A percentile compares a stretch with the other conserved stretches of the same genome.
Evolutionary conservation across 148 eudicot genomes (phyloP).

Genomic region (Limonium bicolor): DNA sequence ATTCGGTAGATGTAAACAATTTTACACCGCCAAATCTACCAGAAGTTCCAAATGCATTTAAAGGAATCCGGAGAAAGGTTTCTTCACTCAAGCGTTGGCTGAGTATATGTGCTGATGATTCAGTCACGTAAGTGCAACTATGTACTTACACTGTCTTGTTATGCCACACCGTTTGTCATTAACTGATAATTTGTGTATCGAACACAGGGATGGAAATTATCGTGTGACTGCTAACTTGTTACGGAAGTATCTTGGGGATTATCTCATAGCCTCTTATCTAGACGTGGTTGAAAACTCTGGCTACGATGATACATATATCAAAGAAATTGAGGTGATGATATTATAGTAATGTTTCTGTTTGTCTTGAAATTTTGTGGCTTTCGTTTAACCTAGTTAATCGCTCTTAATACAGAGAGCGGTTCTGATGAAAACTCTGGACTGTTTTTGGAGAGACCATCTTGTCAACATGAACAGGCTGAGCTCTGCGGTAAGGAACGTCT

Average conservation of each 20-base stretch:
- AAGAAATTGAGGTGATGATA: conserved; percentile 75
- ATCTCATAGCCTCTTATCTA: conserved; percentile 77
- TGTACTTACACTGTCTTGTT: no score
- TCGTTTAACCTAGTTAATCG: no score
- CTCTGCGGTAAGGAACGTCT: conserved; percentile 93
- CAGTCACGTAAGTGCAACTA: conserved; percentile 33
- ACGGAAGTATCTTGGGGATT: conserved; percentile 91
- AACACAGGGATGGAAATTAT: conserved; percentile 67
- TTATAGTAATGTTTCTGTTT: background rate
- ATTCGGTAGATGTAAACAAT: conserved; percentile 27
- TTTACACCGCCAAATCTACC: conserved; percentile 54
- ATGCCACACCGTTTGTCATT: no score
- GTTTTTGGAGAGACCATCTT: conserved; percentile 98
- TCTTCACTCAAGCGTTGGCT: conserved; percentile 90
- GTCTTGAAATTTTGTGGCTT: background rate
- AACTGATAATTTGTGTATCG: conserved; percentile 1
- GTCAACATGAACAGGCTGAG: conserved; percentile 93
- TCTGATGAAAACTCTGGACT: conserved; percentile 73
- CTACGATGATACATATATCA: conserved; percentile 54
- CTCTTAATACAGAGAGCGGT: conserved; percentile 54
- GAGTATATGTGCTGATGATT: conserved; percentile 68
- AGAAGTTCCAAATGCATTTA: conserved; percentile 55
- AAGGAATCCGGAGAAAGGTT: conserved; percentile 64
- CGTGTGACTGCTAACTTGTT: conserved; percentile 39
- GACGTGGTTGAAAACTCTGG: conserved; percentile 63